A percentile compares a stretch with the other conserved stretches of the same genome.
Evolutionary conservation across 2,329 filamentous ascomycete genomes (phyloP).

Genomic region (Aspergillus sp.): DNA sequence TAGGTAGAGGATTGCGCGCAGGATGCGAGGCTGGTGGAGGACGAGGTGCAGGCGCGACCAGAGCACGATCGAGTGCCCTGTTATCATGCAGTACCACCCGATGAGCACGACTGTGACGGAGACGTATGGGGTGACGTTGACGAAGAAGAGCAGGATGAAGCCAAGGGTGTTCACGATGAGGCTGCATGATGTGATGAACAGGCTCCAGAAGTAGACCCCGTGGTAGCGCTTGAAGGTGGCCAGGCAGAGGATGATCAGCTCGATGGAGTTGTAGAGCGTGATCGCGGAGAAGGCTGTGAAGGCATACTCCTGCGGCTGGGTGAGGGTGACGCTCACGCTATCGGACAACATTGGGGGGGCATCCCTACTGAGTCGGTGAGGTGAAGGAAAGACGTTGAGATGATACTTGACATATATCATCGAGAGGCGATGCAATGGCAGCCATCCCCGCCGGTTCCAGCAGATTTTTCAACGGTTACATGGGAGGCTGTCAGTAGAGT

Average conservation of each 20-base stretch:
- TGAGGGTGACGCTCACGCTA: not conserved
- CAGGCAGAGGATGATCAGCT: slow-evolving; percentile 45
- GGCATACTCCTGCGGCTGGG: slow-evolving; percentile 1
- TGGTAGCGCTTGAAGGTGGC: slow-evolving; percentile 42
- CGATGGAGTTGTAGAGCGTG: slow-evolving; percentile 45
- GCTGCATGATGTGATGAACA: slow-evolving; percentile 38
- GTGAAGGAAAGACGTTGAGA: too few relatives aligned
- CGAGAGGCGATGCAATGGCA: too few relatives aligned
- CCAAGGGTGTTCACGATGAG: slow-evolving; percentile 41
- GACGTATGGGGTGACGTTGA: slow-evolving; percentile 26
- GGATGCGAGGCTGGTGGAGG: slow-evolving; percentile 28
- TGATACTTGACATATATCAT: too few relatives aligned
- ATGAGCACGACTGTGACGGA: slow-evolving; percentile 35
- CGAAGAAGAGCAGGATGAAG: slow-evolving; percentile 43
- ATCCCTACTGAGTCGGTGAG: too few relatives aligned
- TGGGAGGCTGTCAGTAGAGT: too few relatives aligned
- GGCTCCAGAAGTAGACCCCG: slow-evolving; percentile 48
- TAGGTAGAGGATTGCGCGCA: slow-evolving; percentile 38
- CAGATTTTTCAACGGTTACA: too few relatives aligned
- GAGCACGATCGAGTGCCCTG: slow-evolving; percentile 45
- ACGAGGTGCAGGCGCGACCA: slow-evolving; percentile 48
- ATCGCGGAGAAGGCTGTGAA: slow-evolving; percentile 44
- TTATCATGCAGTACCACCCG: slow-evolving; percentile 44
- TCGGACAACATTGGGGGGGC: not conserved
- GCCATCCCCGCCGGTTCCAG: too few relatives aligned